Evolutionary conservation across 2,329 filamentous ascomycete genomes (phyloP).

Genomic region (Ophiocordyceps camponoti-rufipedis): DNA sequence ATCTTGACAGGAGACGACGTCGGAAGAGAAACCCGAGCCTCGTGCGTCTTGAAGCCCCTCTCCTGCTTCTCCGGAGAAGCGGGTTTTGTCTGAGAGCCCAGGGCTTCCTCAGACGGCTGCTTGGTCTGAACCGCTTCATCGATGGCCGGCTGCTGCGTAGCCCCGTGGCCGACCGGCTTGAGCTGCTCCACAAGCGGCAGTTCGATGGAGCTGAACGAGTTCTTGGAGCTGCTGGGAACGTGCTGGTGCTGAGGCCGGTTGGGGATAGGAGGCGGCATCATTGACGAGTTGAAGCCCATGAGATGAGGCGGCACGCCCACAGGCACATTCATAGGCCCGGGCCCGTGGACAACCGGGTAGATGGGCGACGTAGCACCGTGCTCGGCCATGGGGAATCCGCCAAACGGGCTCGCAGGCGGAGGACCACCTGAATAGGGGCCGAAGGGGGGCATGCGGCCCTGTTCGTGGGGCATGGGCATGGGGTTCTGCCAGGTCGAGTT

Average conservation of each 20-base stretch:
- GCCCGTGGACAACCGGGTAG: background rate
- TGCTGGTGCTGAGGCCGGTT: background rate
- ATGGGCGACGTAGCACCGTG: background rate
- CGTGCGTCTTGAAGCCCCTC: background rate
- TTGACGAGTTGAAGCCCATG: background rate
- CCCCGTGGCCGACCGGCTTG: background rate
- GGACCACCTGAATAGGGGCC: background rate
- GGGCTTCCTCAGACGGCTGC: slow-evolving; percentile 10
- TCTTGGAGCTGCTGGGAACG: background rate
- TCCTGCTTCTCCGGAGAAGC: slow-evolving; percentile 1
- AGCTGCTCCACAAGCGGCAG: background rate
- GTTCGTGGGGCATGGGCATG: background rate
- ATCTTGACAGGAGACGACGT: background rate
- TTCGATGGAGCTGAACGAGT: background rate
- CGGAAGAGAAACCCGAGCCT: slow-evolving; percentile 8
- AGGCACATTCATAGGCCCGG: background rate
- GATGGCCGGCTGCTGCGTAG: background rate
- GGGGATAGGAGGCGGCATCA: background rate
- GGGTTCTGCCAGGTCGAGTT: slow-evolving; percentile 1
- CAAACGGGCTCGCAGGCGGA: background rate
- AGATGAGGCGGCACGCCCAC: background rate
- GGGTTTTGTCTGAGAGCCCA: slow-evolving; percentile 1
- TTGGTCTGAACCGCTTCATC: slow-evolving; percentile 10
- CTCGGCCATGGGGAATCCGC: background rate
- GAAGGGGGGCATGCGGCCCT: background rate